Conservation (phyloP, 192 early-diverging fungal genomes). For the Mortierella claussenii region DNA sequence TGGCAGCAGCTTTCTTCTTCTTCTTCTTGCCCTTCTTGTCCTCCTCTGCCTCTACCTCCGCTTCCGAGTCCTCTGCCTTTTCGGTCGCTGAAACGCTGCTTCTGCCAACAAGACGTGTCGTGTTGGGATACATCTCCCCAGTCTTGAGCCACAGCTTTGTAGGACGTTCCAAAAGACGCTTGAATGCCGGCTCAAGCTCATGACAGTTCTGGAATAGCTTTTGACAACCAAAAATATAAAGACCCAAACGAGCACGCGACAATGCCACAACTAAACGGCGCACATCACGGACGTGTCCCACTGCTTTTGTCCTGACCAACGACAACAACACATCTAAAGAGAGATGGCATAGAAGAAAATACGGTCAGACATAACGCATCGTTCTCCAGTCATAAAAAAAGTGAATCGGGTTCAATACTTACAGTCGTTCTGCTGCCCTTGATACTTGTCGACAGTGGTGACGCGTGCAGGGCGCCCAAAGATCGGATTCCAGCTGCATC, state of each 20-base stretch:
- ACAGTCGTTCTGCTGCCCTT: slow-evolving; percentile 96
- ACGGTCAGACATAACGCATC: not conserved
- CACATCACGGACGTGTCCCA: slow-evolving; percentile 94
- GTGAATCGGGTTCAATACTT: slow-evolving; percentile 25
- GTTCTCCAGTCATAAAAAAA: not conserved
- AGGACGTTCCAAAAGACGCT: slow-evolving; percentile 69
- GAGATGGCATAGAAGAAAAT: not conserved
- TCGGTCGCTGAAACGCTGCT: slow-evolving; percentile 8
- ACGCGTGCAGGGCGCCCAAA: slow-evolving; percentile 84
- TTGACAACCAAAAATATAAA: slow-evolving; percentile 90
- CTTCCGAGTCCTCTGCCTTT: slow-evolving; percentile 19
- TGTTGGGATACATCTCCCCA: slow-evolving; percentile 65
- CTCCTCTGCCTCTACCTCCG: slow-evolving; percentile 4
- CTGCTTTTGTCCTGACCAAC: slow-evolving; percentile 88
- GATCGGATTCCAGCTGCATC: slow-evolving; percentile 88
- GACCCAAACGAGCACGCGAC: slow-evolving; percentile 91
- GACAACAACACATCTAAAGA: slow-evolving; percentile 84
- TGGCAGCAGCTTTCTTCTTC: slow-evolving; percentile 7
- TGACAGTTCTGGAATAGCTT: slow-evolving; percentile 82
- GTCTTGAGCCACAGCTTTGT: slow-evolving; percentile 66
- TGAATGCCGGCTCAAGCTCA: slow-evolving; percentile 82
- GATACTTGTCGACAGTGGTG: slow-evolving; percentile 96
- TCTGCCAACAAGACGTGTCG: slow-evolving; percentile 22
- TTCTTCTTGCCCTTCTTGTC: slow-evolving; percentile 24
- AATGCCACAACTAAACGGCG: slow-evolving; percentile 93